Conservation (phyloP, 208 protist genomes). For the Spongospora subterranea region DNA sequence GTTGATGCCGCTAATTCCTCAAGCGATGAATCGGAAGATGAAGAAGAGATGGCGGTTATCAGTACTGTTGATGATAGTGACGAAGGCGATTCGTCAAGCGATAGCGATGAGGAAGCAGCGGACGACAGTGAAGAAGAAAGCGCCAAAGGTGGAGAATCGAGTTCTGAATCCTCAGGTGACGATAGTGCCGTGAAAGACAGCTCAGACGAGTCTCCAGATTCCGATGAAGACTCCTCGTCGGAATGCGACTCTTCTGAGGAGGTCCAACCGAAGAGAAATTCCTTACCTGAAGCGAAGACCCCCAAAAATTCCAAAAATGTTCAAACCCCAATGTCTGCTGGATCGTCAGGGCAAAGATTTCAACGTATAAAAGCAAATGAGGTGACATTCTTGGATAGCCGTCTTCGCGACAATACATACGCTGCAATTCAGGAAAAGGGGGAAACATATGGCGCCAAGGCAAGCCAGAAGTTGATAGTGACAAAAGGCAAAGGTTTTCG, state of each 20-base stretch:
- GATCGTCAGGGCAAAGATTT: slow-evolving; percentile 11
- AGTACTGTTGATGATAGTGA: slow-evolving; percentile 3
- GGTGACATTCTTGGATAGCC: not conserved
- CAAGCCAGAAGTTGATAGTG: slow-evolving; percentile 55
- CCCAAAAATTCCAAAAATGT: not conserved
- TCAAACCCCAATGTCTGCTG: not conserved
- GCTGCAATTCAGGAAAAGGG: not conserved
- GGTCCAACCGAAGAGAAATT: no score
- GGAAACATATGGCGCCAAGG: slow-evolving; percentile 48
- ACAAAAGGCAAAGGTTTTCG: slow-evolving; percentile 57
- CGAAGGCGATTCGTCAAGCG: slow-evolving; percentile 7
- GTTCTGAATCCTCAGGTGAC: slow-evolving; percentile 22
- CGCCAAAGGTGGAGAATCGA: no score
- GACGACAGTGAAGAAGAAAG: not conserved
- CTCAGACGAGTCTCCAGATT: no score
- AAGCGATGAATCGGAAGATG: not conserved
- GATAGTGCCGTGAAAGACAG: not conserved
- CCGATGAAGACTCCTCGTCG: no score
- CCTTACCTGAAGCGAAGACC: not conserved
- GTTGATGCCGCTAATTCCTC: not conserved
- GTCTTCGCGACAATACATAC: slow-evolving; percentile 26
- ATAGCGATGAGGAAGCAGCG: slow-evolving; percentile 1
- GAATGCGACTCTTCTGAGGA: no score
- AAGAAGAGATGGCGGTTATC: not conserved
- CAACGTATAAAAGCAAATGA: not conserved